phyloP scores from a whole-genome alignment of 148 eudicot genomes.

The Silene uniflora region DNA sequence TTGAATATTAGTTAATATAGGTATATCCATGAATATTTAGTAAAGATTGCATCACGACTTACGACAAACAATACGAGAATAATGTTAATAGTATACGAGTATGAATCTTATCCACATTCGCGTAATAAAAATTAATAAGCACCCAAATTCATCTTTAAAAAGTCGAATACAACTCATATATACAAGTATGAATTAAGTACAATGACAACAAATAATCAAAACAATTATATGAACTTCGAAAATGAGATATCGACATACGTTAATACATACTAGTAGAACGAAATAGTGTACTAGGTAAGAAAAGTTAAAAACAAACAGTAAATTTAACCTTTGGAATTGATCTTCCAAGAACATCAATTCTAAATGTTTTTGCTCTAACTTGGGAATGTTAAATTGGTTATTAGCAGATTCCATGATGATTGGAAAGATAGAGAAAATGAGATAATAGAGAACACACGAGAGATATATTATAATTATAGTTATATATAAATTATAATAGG shows the following conservation, averaged over 20 bases:
- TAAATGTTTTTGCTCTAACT: constrained; percentile 6
- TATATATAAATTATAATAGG: background rate
- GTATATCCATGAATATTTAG: background rate
- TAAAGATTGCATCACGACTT: background rate
- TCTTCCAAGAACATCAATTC: constrained; percentile 4
- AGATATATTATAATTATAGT: background rate
- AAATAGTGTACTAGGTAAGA: background rate
- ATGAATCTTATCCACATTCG: background rate
- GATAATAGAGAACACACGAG: background rate
- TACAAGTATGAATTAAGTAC: background rate
- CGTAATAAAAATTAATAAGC: too few relatives aligned
- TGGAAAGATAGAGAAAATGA: constrained; percentile 14
- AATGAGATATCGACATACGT: too few relatives aligned
- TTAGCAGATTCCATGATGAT: constrained; percentile 19
- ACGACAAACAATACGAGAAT: too few relatives aligned
- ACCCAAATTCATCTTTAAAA: too few relatives aligned
- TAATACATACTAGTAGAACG: background rate
- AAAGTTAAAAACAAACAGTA: background rate
- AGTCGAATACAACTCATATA: too few relatives aligned
- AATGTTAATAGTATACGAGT: background rate
- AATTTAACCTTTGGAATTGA: constrained; percentile 1
- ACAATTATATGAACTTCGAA: background rate
- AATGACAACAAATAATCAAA: background rate
- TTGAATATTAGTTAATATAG: background rate
- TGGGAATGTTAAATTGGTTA: constrained; percentile 4